These are phyloP conservation scores for Sclerospora graminicola DNA, from an alignment of 352 stramenopile genomes.

Conservation along the genomic window DNA sequence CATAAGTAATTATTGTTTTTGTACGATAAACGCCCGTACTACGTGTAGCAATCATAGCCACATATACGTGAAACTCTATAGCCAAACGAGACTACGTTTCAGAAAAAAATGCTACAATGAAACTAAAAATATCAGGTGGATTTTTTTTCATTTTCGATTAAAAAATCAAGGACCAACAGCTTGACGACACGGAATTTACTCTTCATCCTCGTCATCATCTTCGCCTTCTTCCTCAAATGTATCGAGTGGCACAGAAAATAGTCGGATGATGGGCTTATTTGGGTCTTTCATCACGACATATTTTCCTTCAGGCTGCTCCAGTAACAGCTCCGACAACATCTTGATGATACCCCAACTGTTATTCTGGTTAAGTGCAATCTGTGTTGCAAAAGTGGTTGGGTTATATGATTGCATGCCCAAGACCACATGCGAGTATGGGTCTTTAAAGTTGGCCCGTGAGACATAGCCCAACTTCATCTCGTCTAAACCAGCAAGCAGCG, in stretches of 20 bases:
- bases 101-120: no score
- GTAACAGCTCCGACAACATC: slow-evolving; percentile 91
- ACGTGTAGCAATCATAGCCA: no score
- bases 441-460: slow-evolving; percentile 88
- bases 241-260: slow-evolving; percentile 93
- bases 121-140: no score
- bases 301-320: slow-evolving; percentile 94
- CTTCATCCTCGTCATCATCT: slow-evolving; percentile 45
- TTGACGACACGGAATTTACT: slow-evolving; percentile 10
- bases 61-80: no score
- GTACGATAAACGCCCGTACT: no score
- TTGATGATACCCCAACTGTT: slow-evolving; percentile 97
- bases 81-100: no score
- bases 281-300: slow-evolving; percentile 98
- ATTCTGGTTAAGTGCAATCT: slow-evolving; percentile 96
- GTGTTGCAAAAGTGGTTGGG: slow-evolving; percentile 92
- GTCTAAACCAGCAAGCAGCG: slow-evolving; percentile 91
- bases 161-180: no score
- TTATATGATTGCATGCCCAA: slow-evolving; percentile 96
- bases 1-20: no score
- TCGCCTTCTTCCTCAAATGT: slow-evolving; percentile 93
- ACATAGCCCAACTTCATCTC: slow-evolving; percentile 99
- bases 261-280: slow-evolving; percentile 93
- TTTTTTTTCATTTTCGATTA: no score
- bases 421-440: slow-evolving; percentile 93